A percentile compares a stretch with the other conserved stretches of the same genome.
These are phyloP conservation scores for Torulaspora pretoriensis DNA, from an alignment of 1,139 yeast genomes.

Conservation along the genomic window DNA sequence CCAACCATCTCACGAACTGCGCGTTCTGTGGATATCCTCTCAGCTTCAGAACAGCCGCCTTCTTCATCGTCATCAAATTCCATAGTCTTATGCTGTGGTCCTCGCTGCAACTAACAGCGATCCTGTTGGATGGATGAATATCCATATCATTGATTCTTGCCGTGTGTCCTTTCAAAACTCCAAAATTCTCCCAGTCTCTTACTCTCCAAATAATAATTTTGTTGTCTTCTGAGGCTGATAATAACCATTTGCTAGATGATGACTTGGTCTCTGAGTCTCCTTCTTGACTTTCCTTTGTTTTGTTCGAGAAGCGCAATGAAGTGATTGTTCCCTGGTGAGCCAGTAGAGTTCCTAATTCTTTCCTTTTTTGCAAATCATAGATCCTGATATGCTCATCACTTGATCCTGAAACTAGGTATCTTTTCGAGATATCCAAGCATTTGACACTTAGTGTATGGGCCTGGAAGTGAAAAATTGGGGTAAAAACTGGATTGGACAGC, in stretches of 20 bases:
- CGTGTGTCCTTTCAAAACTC: conserved; percentile 80
- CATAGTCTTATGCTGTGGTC: conserved; percentile 83
- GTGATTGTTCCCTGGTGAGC: conserved; percentile 91
- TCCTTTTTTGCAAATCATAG: conserved; percentile 88
- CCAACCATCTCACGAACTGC: conserved; percentile 60
- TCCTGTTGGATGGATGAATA: conserved; percentile 88
- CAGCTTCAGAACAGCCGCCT: conserved; percentile 79
- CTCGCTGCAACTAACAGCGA: conserved; percentile 83
- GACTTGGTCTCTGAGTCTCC: conserved; percentile 20
- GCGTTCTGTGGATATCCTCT: conserved; percentile 68
- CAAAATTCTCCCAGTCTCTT: conserved; percentile 93
- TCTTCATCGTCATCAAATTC: conserved; percentile 97
- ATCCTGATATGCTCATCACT: conserved; percentile 95
- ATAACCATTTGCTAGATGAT: conserved; percentile 70
- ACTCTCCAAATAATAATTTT: conserved; percentile 89
- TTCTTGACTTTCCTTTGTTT: conserved; percentile 31
- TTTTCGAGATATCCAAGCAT: conserved; percentile 73
- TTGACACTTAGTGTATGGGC: conserved; percentile 89
- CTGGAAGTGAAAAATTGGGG: conserved; percentile 91
- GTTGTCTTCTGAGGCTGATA: conserved; percentile 91
- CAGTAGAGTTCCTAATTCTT: conserved; percentile 84
- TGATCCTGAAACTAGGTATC: conserved; percentile 90
- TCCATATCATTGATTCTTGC: conserved; percentile 76
- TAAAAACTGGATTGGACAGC: conserved; percentile 57
- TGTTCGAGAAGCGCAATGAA: conserved; percentile 63